Evolutionary conservation across 2,329 filamentous ascomycete species (phyloP).

Genomic region (Ramularia collo-cygni): DNA sequence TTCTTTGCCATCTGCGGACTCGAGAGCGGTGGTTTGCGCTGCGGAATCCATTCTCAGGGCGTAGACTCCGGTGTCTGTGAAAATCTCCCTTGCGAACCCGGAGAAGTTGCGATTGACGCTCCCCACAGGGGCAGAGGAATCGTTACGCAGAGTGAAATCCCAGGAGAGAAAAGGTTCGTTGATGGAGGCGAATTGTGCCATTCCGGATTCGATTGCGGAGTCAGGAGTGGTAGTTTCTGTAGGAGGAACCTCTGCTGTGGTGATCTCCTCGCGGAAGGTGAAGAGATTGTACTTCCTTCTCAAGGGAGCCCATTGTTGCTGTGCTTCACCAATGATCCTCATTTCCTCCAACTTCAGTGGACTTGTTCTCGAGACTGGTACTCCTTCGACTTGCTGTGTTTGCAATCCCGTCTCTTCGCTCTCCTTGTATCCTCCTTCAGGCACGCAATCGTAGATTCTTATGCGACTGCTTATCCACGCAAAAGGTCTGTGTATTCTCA

Average conservation of each 20-base stretch:
- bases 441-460: slow-evolving; percentile 48
- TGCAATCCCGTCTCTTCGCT: slow-evolving; percentile 36
- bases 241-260: slow-evolving; percentile 41
- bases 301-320: slow-evolving; percentile 57
- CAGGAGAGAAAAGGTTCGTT: slow-evolving; percentile 58
- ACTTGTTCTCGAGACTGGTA: slow-evolving; percentile 47
- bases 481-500: slow-evolving; percentile 58
- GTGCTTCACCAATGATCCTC: slow-evolving; percentile 57
- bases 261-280: slow-evolving; percentile 44
- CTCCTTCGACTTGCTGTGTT: slow-evolving; percentile 31
- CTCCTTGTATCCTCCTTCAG: slow-evolving; percentile 30
- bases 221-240: slow-evolving; percentile 42
- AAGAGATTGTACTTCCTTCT: slow-evolving; percentile 60
- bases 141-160: slow-evolving; percentile 54
- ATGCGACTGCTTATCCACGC: slow-evolving; percentile 57
- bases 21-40: slow-evolving; percentile 31
- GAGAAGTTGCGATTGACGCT: slow-evolving; percentile 58
- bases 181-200: slow-evolving; percentile 55
- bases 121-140: slow-evolving; percentile 47
- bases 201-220: slow-evolving; percentile 37
- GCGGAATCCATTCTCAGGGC: slow-evolving; percentile 59
- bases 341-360: slow-evolving; percentile 49
- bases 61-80: slow-evolving; percentile 61
- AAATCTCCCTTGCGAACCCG: slow-evolving; percentile 57
- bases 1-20: slow-evolving; percentile 22